A percentile compares a stretch with the other conserved stretches of the same genome.
Conservation (phyloP, 768 basidiomycete species). For the Exidia glandulosa region DNA sequence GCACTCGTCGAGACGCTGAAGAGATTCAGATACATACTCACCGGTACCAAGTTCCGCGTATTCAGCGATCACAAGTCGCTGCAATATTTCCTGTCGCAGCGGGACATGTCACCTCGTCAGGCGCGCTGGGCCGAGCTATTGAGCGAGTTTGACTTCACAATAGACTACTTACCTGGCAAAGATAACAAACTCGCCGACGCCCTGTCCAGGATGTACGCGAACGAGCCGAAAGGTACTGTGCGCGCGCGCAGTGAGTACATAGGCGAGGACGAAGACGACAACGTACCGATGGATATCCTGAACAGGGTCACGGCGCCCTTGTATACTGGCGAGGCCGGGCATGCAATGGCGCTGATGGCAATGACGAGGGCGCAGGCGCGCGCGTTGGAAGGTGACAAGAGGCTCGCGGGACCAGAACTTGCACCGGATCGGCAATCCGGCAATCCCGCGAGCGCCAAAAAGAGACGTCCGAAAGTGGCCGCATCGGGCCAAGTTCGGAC, state of each 20-base stretch:
- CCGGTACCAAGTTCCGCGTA: background rate
- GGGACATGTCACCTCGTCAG: background rate
- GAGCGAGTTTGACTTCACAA: conserved; percentile 1
- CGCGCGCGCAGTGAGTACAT: background rate
- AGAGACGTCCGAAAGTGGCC: no score
- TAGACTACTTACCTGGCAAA: background rate
- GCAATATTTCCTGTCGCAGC: background rate
- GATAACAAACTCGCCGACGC: conserved; percentile 1
- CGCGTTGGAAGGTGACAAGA: no score
- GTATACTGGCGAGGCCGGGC: no score
- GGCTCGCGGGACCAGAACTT: no score
- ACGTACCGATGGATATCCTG: conserved; percentile 2
- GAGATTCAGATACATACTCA: background rate
- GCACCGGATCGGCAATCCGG: no score
- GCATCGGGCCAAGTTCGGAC: no score
- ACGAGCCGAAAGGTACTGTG: background rate
- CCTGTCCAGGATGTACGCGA: background rate
- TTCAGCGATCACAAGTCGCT: conserved; percentile 1
- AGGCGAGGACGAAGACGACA: no score
- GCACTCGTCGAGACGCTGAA: conserved; percentile 1
- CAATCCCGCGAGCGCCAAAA: no score
- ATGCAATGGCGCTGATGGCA: no score
- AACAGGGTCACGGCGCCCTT: conserved; percentile 20
- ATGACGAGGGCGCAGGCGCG: no score
- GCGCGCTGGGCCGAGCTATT: conserved; percentile 1